These are phyloP conservation scores for Trichophyton verrucosum DNA, from an alignment of 2,329 filamentous ascomycete genomes.

Conservation along the genomic window DNA sequence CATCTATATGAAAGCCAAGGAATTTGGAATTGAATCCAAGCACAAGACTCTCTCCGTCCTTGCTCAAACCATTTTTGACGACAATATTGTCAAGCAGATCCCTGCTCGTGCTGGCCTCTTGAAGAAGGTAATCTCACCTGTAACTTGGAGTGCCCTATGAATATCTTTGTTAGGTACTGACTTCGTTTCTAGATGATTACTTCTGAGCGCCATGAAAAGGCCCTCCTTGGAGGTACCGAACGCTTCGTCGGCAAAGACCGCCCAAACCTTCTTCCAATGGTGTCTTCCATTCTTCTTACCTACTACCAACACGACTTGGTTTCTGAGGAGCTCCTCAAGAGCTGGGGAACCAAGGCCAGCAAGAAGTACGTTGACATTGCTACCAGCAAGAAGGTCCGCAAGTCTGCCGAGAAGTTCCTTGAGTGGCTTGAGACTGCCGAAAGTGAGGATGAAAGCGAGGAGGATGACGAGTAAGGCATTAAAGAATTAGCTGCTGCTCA, in stretches of 20 bases:
- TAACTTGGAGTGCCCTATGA: not conserved
- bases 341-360: slow-evolving; percentile 89
- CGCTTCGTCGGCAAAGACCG: slow-evolving; percentile 75
- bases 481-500: not conserved
- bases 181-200: slow-evolving; percentile 51
- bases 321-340: slow-evolving; percentile 73
- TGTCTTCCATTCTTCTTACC: slow-evolving; percentile 76
- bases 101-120: slow-evolving; percentile 71
- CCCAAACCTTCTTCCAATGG: slow-evolving; percentile 61
- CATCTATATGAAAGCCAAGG: slow-evolving; percentile 93
- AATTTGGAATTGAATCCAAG: slow-evolving; percentile 87
- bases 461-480: slow-evolving; percentile 45
- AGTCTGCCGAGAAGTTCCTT: slow-evolving; percentile 86
- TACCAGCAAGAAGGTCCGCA: slow-evolving; percentile 89
- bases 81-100: slow-evolving; percentile 80
- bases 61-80: slow-evolving; percentile 84
- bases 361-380: slow-evolving; percentile 93
- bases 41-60: slow-evolving; percentile 86
- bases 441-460: slow-evolving; percentile 53
- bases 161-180: not conserved
- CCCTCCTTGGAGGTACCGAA: slow-evolving; percentile 87
- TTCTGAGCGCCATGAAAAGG: slow-evolving; percentile 89
- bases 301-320: slow-evolving; percentile 87
- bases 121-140: slow-evolving; percentile 54
- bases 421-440: slow-evolving; percentile 86